Percentiles rank a stretch among this genome's conserved stretches.
These are phyloP conservation scores for Aleurites moluccanus DNA, from an alignment of 441 rosid species.

Conservation along the genomic window DNA sequence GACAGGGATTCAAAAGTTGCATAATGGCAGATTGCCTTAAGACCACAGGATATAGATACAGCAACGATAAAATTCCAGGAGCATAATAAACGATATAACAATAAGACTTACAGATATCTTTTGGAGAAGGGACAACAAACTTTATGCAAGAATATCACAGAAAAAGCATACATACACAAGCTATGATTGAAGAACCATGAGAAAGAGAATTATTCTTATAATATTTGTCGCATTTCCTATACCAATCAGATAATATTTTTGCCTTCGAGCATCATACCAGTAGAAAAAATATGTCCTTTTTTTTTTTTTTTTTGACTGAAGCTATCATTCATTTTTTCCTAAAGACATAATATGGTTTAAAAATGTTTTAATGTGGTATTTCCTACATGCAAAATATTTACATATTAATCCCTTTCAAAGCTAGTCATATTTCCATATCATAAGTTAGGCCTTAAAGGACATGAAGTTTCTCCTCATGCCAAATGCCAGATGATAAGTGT, in stretches of 20 bases:
- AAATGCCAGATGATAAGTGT: background rate
- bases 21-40: background rate
- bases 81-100: background rate
- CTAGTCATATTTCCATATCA: background rate
- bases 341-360: background rate
- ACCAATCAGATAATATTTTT: background rate
- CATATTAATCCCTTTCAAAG: background rate
- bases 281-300: background rate
- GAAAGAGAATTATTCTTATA: background rate
- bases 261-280: background rate
- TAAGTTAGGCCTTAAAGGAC: background rate
- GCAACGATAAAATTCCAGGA: background rate
- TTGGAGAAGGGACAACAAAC: background rate
- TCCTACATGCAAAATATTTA: background rate
- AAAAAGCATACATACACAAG: background rate
- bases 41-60: background rate
- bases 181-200: background rate
- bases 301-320: background rate
- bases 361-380: background rate
- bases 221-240: background rate
- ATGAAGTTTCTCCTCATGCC: background rate
- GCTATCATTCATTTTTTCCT: too few species aligned
- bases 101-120: background rate
- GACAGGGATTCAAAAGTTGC: background rate
- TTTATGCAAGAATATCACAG: background rate